Evolutionary conservation across 495 filamentous ascomycete species (phyloP).

Genomic region (Podospora bellae-mahoneyi): DNA sequence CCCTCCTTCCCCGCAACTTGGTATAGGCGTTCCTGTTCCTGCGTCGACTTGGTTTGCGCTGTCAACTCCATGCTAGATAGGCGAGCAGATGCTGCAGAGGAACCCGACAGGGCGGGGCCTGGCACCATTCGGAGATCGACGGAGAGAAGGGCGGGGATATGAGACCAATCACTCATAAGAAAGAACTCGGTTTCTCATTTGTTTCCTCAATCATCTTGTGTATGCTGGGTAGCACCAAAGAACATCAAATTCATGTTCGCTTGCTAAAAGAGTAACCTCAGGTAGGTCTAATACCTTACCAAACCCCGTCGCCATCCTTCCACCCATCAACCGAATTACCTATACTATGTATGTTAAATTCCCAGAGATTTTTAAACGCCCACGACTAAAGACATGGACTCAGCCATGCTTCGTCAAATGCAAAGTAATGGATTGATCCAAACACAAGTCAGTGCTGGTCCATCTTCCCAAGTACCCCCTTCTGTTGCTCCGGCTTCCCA

Average conservation of each 20-base stretch:
- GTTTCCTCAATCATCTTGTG: neutral
- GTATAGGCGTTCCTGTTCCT: neutral
- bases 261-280: neutral
- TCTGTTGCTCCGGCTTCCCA: neutral
- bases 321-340: slow-evolving; percentile 4
- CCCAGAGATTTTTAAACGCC: slow-evolving; percentile 10
- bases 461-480: slow-evolving; percentile 4
- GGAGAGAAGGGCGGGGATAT: neutral
- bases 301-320: neutral
- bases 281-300: neutral
- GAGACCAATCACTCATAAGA: neutral
- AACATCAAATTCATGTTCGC: neutral
- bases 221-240: neutral
- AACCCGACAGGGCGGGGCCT: neutral
- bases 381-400: slow-evolving; percentile 9
- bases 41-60: neutral
- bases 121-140: neutral
- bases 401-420: slow-evolving; percentile 10
- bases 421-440: neutral
- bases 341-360: neutral
- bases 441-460: neutral
- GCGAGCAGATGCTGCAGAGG: neutral
- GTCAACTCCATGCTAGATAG: neutral
- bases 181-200: neutral
- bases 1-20: neutral